Evolutionary conservation across 441 rosid species (phyloP).

Genomic region (Kokia cookei): DNA sequence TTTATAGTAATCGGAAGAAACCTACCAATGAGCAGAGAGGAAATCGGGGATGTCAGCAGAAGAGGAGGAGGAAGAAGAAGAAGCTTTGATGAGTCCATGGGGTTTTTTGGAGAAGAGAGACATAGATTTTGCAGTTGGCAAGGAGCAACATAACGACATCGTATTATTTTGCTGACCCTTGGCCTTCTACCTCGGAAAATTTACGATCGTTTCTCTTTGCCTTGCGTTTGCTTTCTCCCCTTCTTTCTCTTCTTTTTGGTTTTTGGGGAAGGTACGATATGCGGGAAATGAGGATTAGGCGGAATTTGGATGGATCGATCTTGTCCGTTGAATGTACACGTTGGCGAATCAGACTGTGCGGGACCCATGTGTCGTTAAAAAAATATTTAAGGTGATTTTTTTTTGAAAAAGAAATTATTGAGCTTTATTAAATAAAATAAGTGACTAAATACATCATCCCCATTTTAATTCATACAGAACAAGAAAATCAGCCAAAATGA

Average conservation of each 20-base stretch:
- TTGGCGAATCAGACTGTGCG: neutral
- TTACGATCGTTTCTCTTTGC: neutral
- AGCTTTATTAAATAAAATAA: no score
- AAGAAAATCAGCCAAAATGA: no score
- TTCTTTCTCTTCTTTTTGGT: neutral
- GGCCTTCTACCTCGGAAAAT: neutral
- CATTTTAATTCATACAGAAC: no score
- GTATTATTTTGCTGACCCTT: neutral
- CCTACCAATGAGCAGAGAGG: neutral
- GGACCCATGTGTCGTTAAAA: neutral
- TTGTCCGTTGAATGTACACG: neutral
- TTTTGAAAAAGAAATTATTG: no score
- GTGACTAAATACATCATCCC: no score
- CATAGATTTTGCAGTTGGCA: constrained; percentile 23
- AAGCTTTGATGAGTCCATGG: neutral
- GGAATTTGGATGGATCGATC: neutral
- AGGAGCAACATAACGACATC: constrained; percentile 50
- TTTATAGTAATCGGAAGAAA: neutral
- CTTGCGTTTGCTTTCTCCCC: neutral
- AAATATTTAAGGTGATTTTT: neutral
- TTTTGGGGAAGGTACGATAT: neutral
- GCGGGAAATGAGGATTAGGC: constrained; percentile 4
- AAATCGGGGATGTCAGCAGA: constrained; percentile 13
- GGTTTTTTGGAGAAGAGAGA: constrained; percentile 29
- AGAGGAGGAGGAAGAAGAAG: neutral